These are phyloP conservation scores for Suhomyces atakaporum DNA, from an alignment of 1,139 yeast species.

Conservation along the genomic window DNA sequence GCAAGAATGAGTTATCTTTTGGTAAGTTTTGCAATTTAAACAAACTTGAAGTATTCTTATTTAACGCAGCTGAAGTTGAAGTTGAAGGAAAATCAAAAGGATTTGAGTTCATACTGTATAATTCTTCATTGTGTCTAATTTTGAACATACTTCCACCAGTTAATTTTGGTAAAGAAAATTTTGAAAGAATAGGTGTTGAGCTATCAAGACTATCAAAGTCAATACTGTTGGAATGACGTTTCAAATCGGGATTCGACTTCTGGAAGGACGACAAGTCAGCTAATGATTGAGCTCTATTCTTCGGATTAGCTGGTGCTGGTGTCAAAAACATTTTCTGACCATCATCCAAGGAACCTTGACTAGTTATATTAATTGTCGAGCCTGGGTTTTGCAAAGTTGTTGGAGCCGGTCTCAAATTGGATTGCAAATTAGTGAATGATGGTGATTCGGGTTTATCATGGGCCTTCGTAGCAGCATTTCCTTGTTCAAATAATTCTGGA, in stretches of 20 bases:
- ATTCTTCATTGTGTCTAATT: constrained; percentile 43
- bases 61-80: constrained; percentile 14
- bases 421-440: not conserved
- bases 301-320: constrained; percentile 11
- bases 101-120: constrained; percentile 22
- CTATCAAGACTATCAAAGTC: constrained; percentile 13
- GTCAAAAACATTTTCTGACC: constrained; percentile 11
- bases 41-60: constrained; percentile 19
- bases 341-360: not conserved
- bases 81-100: constrained; percentile 20
- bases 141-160: constrained; percentile 28
- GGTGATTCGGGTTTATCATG: not conserved
- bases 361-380: constrained; percentile 6
- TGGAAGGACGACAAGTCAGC: constrained; percentile 5
- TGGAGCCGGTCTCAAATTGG: constrained; percentile 9
- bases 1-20: constrained; percentile 22
- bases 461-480: constrained; percentile 6
- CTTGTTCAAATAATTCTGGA: constrained; percentile 22
- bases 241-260: constrained; percentile 8
- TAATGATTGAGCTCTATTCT: constrained; percentile 8
- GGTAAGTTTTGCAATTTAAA: constrained; percentile 21
- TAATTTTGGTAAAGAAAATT: constrained; percentile 29
- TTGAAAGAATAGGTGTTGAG: constrained; percentile 33
- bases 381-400: constrained; percentile 9
- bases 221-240: constrained; percentile 10